Evolutionary conservation across 176 grass and related monocot genomes (phyloP).

Genomic region (Rhynchospora breviuscula): DNA sequence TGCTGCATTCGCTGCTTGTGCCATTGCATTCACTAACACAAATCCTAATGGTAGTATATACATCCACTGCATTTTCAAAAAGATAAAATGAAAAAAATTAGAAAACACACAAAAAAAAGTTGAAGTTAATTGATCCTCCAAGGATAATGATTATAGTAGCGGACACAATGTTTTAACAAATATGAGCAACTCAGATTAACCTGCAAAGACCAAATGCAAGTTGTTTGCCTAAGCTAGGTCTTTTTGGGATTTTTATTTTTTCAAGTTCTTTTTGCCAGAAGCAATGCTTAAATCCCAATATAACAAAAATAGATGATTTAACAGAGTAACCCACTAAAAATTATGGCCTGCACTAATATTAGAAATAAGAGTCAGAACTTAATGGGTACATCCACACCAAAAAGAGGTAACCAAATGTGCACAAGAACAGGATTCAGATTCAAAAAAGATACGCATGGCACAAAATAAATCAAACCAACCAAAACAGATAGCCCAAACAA

Average conservation of each 20-base stretch:
- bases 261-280: not conserved
- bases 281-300: not conserved
- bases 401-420: not conserved
- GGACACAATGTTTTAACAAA: not conserved
- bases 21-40: conserved; percentile 89
- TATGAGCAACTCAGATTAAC: not conserved
- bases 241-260: not conserved
- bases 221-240: not conserved
- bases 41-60: conserved; percentile 90
- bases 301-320: not conserved
- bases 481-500: not conserved
- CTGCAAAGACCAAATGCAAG: not conserved
- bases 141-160: not conserved
- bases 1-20: conserved; percentile 76
- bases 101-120: not conserved
- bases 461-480: not conserved
- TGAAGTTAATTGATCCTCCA: not conserved
- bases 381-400: not conserved
- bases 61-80: conserved; percentile 79
- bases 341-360: not conserved
- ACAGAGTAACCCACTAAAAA: not conserved
- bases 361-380: not conserved
- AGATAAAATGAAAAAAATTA: conserved; percentile 8
- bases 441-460: not conserved
- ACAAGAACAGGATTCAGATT: not conserved